These are phyloP conservation scores for Hericium erinaceus DNA, from an alignment of 768 basidiomycete species.

Conservation along the genomic window DNA sequence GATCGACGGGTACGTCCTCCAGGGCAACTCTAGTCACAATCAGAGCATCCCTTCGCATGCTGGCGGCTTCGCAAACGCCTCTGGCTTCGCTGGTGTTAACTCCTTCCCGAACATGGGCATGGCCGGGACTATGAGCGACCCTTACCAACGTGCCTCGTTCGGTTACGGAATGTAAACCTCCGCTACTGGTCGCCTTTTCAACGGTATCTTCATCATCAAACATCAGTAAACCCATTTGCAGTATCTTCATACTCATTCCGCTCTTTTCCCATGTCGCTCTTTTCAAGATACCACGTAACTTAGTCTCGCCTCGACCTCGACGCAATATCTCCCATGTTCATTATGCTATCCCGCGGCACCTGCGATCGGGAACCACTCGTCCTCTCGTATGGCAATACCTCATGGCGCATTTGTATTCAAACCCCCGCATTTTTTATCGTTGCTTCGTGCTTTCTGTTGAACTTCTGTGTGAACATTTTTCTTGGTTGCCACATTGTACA, in stretches of 20 bases:
- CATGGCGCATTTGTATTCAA: slow-evolving; percentile 30
- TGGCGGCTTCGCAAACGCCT: slow-evolving; percentile 48
- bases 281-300: slow-evolving; percentile 16
- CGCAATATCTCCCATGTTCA: slow-evolving; percentile 14
- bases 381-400: slow-evolving; percentile 26
- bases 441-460: slow-evolving; percentile 21
- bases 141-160: slow-evolving; percentile 66
- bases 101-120: slow-evolving; percentile 37
- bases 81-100: slow-evolving; percentile 44
- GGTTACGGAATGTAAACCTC: slow-evolving; percentile 68
- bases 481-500: slow-evolving; percentile 26
- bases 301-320: slow-evolving; percentile 8
- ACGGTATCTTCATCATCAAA: not conserved
- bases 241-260: slow-evolving; percentile 1
- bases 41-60: slow-evolving; percentile 52
- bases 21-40: slow-evolving; percentile 61
- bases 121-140: slow-evolving; percentile 53
- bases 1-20: slow-evolving; percentile 77
- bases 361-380: slow-evolving; percentile 20
- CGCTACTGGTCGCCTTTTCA: not conserved
- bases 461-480: slow-evolving; percentile 17
- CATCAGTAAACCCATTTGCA: not conserved
- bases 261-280: slow-evolving; percentile 5
- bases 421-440: slow-evolving; percentile 25
- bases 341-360: slow-evolving; percentile 16